Percentiles rank a stretch among this genome's conserved stretches.
phyloP scores from a whole-genome alignment of 1,284 basidiomycete species.

The Naganishia liquefaciens region DNA sequence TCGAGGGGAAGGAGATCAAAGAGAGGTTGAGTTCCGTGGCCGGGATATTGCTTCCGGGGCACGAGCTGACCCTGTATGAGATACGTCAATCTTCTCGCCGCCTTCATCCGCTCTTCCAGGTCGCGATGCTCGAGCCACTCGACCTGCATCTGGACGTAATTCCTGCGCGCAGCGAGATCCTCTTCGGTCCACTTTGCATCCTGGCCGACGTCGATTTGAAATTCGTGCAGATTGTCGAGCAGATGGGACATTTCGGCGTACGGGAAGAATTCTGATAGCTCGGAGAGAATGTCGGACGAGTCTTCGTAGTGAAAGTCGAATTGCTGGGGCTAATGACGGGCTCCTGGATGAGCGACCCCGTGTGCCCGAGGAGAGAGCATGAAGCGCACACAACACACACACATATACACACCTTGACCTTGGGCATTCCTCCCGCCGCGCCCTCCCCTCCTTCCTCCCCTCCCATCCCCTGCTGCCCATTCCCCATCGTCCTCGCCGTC shows the following conservation, averaged over 20 bases:
- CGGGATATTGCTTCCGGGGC: background rate
- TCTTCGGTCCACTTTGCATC: conserved; percentile 71
- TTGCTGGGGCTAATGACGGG: conserved; percentile 47
- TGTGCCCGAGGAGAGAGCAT: no score
- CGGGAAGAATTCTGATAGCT: conserved; percentile 97
- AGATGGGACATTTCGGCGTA: conserved; percentile 94
- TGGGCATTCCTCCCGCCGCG: background rate
- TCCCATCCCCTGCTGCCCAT: background rate
- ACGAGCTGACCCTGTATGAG: conserved; percentile 75
- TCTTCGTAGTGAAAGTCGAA: conserved; percentile 93
- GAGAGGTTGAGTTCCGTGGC: no score
- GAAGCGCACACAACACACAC: background rate
- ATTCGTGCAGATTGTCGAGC: conserved; percentile 81
- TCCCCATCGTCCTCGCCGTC: conserved; percentile 10
- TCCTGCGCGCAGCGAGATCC: conserved; percentile 62
- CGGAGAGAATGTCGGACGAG: conserved; percentile 90
- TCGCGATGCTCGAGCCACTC: conserved; percentile 83
- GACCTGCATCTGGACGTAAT: conserved; percentile 74
- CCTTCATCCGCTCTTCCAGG: conserved; percentile 68
- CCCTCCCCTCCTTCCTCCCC: conserved; percentile 9
- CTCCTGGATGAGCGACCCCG: no score
- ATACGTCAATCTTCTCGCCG: conserved; percentile 83
- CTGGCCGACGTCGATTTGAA: conserved; percentile 76
- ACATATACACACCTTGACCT: conserved; percentile 10
- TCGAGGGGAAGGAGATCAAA: conserved; percentile 1